Base-by-base conservation (phyloP, 179 eudicot species). In the Sideroxylon spinosum region DNA sequence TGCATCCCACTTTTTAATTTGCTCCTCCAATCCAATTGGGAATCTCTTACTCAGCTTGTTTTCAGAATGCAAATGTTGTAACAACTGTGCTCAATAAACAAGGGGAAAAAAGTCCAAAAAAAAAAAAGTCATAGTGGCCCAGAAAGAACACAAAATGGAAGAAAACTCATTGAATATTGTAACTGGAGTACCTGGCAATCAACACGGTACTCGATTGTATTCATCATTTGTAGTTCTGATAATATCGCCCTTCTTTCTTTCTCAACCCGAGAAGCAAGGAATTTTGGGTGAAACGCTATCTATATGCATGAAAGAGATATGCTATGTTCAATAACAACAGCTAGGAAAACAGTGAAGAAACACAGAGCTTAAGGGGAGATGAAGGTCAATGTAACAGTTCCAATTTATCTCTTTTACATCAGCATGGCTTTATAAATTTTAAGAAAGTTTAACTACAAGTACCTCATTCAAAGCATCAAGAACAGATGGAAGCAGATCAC, bases 151-250 rank as follows among this genome's bases (percentile, higher is more conserved):
- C 37, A 11, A 16, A 68, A 29, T 0, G 48, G 52, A 25, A n/a
- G 7, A 74, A 74, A 76, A 37, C 32, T 2, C 7, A 57, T 53
- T 12, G 12, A 71, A 14, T 11, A 62, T 66, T 60, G 56, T 29
- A 25, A 67, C 32, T 26, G 77, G 13, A 61, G 48, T 79, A 94
- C 99, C 97, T 96, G 98, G 85, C 99, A 96, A 85, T 96, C 99
- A 77, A 96, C 99, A 81, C 99, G 99, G 83, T 96, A 96, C 83
- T 96, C 99, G 69, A 96, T 96, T 20, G 99, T 94, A 87, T 96
- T 96, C 99, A 96, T 96, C 99, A 96, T 96, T 82, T 96, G 99
- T 73, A 96, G 87, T 83, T 96, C 99, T 56, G 99, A 96, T 81
- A 96, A 85, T 82, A 96, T 96, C 4, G 99, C 99, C 69, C 97